These are phyloP conservation scores for Dentipellis sp. DNA, from an alignment of 768 basidiomycete species.

Conservation along the genomic window DNA sequence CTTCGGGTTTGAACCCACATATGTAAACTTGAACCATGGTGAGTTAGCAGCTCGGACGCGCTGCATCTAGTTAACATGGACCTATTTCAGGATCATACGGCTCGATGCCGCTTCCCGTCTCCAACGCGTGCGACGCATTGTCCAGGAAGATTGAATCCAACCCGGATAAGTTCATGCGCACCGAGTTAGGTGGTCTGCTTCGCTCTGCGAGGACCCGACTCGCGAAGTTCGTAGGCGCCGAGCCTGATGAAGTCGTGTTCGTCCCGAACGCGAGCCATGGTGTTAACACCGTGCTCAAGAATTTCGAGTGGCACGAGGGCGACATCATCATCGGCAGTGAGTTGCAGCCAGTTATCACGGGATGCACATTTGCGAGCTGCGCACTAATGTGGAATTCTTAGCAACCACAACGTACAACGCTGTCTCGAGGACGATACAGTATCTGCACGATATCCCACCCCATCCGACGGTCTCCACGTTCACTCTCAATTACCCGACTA, in stretches of 20 bases:
- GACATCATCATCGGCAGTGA: slow-evolving; percentile 60
- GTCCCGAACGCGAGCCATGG: slow-evolving; percentile 57
- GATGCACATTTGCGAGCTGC: background rate
- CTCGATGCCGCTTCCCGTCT: slow-evolving; percentile 43
- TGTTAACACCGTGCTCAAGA: slow-evolving; percentile 56
- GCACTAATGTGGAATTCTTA: slow-evolving; percentile 15
- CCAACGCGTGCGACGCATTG: slow-evolving; percentile 32
- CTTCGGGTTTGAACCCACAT: slow-evolving; percentile 47
- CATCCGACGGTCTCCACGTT: slow-evolving; percentile 44
- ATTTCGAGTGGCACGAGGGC: slow-evolving; percentile 56
- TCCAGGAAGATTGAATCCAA: slow-evolving; percentile 37
- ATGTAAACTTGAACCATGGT: slow-evolving; percentile 63
- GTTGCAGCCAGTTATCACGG: slow-evolving; percentile 14
- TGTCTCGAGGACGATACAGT: slow-evolving; percentile 39
- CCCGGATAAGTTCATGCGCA: slow-evolving; percentile 46
- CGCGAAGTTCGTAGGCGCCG: slow-evolving; percentile 40
- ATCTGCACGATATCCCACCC: slow-evolving; percentile 46
- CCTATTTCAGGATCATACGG: slow-evolving; percentile 45
- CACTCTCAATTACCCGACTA: slow-evolving; percentile 43
- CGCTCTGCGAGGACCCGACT: slow-evolving; percentile 33
- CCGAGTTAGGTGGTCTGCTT: slow-evolving; percentile 27
- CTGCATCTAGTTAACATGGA: background rate
- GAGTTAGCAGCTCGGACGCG: slow-evolving; percentile 2
- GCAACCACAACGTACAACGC: slow-evolving; percentile 52
- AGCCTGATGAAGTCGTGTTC: slow-evolving; percentile 48